Percentiles rank a stretch among this genome's conserved stretches.
Evolutionary conservation across 2,329 filamentous ascomycete genomes (phyloP).

Genomic region (Tolypocladium pustulatum): DNA sequence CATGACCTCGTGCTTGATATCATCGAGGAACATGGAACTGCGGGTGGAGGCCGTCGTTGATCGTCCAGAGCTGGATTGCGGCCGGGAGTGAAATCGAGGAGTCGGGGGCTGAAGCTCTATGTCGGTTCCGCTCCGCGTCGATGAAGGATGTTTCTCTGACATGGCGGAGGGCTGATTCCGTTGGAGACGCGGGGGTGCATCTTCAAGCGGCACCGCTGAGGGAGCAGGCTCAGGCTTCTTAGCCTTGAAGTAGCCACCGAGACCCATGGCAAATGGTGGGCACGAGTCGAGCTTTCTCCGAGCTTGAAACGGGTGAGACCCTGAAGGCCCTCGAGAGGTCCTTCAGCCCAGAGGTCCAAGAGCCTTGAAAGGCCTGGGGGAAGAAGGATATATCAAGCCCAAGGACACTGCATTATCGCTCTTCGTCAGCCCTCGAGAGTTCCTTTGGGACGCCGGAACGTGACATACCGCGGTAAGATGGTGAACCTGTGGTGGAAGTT

Average conservation of each 20-base stretch:
- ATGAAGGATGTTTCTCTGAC: conserved; percentile 26
- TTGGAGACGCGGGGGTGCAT: conserved; percentile 9
- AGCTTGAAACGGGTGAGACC: not conserved
- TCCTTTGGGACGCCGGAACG: not conserved
- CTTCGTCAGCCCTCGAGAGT: not conserved
- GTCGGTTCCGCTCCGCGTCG: conserved; percentile 22
- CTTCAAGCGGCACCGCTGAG: conserved; percentile 6
- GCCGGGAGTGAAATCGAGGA: conserved; percentile 19
- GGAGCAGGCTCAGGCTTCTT: conserved; percentile 10
- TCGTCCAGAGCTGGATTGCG: conserved; percentile 32
- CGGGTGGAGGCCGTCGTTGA: conserved; percentile 27
- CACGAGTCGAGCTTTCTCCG: not conserved
- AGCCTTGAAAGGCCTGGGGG: not conserved
- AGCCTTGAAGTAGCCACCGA: conserved; percentile 53
- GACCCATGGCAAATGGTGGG: conserved; percentile 37
- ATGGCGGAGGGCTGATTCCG: conserved; percentile 14
- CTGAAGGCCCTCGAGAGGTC: not conserved
- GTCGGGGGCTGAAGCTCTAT: conserved; percentile 39
- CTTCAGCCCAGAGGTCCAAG: not conserved
- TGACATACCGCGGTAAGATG: not conserved
- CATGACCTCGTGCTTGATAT: conserved; percentile 75
- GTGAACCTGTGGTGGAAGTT: not conserved
- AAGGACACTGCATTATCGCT: not conserved
- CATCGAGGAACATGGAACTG: conserved; percentile 51
- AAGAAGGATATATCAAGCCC: not conserved